Evolutionary conservation across 371 early-diverging fungal genomes (phyloP).

Genomic region (Mycotypha africana): DNA sequence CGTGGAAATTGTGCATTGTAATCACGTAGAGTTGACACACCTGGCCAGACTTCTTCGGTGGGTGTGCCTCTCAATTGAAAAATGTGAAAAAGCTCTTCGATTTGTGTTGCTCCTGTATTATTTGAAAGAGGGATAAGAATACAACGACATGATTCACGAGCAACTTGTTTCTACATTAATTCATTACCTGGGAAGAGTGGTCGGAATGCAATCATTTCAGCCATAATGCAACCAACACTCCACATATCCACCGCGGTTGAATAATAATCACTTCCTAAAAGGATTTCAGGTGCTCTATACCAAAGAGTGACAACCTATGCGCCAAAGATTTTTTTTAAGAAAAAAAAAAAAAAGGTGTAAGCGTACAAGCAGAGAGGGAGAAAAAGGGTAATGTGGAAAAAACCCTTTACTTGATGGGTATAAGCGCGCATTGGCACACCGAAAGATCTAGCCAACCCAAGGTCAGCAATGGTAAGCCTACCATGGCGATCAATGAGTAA

Average conservation of each 20-base stretch:
- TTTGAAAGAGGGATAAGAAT: too few species aligned
- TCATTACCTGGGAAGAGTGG: slow-evolving; percentile 75
- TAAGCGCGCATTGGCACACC: slow-evolving; percentile 87
- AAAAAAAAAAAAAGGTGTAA: too few species aligned
- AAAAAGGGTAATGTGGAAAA: too few species aligned
- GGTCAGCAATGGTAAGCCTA: slow-evolving; percentile 91
- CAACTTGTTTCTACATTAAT: not conserved
- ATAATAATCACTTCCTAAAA: slow-evolving; percentile 89
- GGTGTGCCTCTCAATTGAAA: slow-evolving; percentile 87
- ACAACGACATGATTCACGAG: too few species aligned
- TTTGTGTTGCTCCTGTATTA: slow-evolving; percentile 9
- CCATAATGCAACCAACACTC: slow-evolving; percentile 97
- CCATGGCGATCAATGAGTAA: slow-evolving; percentile 88
- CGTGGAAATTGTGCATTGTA: slow-evolving; percentile 16
- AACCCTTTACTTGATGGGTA: slow-evolving; percentile 88
- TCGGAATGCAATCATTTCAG: slow-evolving; percentile 79
- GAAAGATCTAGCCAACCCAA: slow-evolving; percentile 90
- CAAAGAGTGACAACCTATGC: slow-evolving; percentile 91
- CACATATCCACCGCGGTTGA: slow-evolving; percentile 96
- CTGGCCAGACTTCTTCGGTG: slow-evolving; percentile 85
- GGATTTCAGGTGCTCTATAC: slow-evolving; percentile 98
- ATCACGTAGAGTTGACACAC: slow-evolving; percentile 67
- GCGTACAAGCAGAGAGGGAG: too few species aligned
- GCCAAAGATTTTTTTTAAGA: not conserved
- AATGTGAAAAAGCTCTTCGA: slow-evolving; percentile 15